A percentile compares a stretch with the other conserved stretches of the same genome.
Evolutionary conservation across 352 stramenopile species (phyloP).

Genomic region (Phytophthora europaea): DNA sequence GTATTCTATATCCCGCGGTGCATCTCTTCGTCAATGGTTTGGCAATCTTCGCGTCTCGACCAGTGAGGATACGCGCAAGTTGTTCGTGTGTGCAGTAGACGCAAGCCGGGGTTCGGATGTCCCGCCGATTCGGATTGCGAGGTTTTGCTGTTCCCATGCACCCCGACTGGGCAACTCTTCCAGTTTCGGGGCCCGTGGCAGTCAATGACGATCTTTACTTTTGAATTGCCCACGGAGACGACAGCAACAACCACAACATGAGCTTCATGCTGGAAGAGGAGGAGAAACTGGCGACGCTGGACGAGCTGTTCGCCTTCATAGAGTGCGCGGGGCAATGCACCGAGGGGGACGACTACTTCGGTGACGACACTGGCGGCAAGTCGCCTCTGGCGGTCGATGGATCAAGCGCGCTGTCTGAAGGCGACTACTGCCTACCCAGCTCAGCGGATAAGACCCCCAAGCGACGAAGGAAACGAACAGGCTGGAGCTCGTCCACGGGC

Average conservation of each 20-base stretch:
- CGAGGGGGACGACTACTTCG: neutral
- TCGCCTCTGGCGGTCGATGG: neutral
- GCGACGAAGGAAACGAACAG: constrained; percentile 5
- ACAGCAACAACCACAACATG: constrained; percentile 15
- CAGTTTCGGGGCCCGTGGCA: no score
- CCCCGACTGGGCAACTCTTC: constrained; percentile 15
- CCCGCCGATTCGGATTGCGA: constrained; percentile 5
- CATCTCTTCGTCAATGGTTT: constrained; percentile 4
- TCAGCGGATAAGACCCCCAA: neutral
- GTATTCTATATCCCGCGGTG: neutral
- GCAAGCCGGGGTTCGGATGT: neutral
- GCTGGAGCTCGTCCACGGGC: constrained; percentile 22
- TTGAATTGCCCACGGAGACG: neutral
- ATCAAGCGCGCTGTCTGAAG: neutral
- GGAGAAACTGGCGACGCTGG: constrained; percentile 9
- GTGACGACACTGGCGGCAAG: neutral
- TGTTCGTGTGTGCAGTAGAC: constrained; percentile 5
- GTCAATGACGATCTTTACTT: constrained; percentile 16
- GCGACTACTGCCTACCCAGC: no score
- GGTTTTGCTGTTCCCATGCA: constrained; percentile 1
- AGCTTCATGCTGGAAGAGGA: constrained; percentile 25
- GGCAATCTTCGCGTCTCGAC: neutral
- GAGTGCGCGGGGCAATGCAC: constrained; percentile 2
- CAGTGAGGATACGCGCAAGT: neutral
- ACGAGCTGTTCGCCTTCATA: constrained; percentile 24